These are phyloP conservation scores for Colletotrichum sp. DNA, from an alignment of 2,329 filamentous ascomycete species.

Conservation along the genomic window DNA sequence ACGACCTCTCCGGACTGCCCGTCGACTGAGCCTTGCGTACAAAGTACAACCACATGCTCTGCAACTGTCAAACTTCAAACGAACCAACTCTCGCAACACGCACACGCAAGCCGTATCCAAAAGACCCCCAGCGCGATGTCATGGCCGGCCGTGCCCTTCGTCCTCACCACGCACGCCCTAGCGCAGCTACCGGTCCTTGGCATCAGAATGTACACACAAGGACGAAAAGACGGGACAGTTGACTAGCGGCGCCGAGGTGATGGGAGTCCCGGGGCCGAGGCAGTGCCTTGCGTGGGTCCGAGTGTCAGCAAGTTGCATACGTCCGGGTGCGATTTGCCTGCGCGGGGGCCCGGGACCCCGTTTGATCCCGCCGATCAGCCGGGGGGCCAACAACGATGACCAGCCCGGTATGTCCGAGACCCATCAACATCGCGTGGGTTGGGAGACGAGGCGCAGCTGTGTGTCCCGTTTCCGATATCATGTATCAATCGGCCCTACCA, in stretches of 20 bases:
- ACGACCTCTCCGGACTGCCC: background rate
- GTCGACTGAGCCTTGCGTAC: background rate
- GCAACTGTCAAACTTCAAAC: background rate
- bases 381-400: background rate
- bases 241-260: background rate
- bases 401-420: background rate
- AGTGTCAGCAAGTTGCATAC: constrained; percentile 1
- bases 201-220: background rate
- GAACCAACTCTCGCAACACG: background rate
- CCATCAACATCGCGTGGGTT: background rate
- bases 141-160: background rate
- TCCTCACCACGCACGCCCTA: background rate
- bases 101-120: background rate
- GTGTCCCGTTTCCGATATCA: background rate
- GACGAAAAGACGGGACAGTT: background rate
- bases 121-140: background rate
- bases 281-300: background rate
- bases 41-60: background rate
- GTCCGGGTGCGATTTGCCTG: background rate
- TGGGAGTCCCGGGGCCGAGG: background rate
- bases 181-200: background rate
- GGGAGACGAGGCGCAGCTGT: background rate
- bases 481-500: background rate
- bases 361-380: background rate
- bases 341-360: background rate